Evolutionary conservation across 306 rosid species (phyloP).

Genomic region (Rosa lucieae): DNA sequence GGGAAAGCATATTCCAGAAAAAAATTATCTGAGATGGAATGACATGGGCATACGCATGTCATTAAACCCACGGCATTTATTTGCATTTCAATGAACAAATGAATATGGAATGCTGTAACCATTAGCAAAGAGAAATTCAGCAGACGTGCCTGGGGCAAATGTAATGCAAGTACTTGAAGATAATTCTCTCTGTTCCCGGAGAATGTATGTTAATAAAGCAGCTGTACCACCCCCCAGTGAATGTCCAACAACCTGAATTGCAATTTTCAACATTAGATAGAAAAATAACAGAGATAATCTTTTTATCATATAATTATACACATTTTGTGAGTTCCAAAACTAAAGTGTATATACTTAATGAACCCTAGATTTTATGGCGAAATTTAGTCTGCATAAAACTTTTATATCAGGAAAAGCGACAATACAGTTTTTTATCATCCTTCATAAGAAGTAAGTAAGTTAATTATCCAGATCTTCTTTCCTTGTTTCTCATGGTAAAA

Average conservation of each 20-base stretch:
- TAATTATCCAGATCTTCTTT: neutral
- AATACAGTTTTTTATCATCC: neutral
- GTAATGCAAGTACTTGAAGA: slow-evolving; percentile 71
- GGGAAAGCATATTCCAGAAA: neutral
- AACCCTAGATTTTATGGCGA: neutral
- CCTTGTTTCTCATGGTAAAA: neutral
- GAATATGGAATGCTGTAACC: neutral
- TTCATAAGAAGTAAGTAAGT: neutral
- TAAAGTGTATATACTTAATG: neutral
- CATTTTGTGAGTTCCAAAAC: neutral
- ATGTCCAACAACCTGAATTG: slow-evolving; percentile 82
- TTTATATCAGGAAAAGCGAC: neutral
- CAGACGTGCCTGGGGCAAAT: slow-evolving; percentile 85
- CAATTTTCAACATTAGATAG: slow-evolving; percentile 11
- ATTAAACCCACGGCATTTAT: neutral
- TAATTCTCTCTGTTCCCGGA: slow-evolving; percentile 83
- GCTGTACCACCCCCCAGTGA: slow-evolving; percentile 99
- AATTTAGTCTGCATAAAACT: neutral
- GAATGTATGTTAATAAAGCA: slow-evolving; percentile 83
- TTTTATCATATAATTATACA: neutral
- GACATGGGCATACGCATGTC: neutral
- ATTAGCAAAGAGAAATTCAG: slow-evolving; percentile 12
- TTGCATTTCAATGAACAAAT: neutral
- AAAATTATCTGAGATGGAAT: neutral
- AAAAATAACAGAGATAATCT: neutral